Evolutionary conservation across 148 eudicot species (phyloP), one percentile per base, ranked within the genome.

Genomic region (Rhododendron mucronatum): DNA sequence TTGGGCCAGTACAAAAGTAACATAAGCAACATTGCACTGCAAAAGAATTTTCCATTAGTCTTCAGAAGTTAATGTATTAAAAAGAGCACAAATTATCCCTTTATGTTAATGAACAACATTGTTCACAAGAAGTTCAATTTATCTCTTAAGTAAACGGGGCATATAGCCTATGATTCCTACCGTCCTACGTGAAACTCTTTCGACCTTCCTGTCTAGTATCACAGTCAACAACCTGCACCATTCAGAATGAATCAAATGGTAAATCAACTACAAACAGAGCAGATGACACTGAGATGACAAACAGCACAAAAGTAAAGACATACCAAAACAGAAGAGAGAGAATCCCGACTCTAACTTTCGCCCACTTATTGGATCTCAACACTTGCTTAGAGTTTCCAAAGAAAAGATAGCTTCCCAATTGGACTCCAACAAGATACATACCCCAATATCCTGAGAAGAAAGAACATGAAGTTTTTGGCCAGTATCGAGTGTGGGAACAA

Each of bases 1-100:
- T 88, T 88, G 84, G 77, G 99, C 99, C 93, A 94, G 84, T 83
- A 91, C 92, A 45, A 91, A 91, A 85, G 91, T 93, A 86, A 93
- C 96, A 90, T 97, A 97, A 78, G 96, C 90, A 91, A 94, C 71
- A 87, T 97, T 97, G 92, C 98, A 95, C 99, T 97, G 95, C 88
- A 91, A 75, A 84, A 87, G 75, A 83, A 59, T 16, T 77, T 77
- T 84, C 14, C 85, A 82, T 47, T 30, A 85, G 48, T 76, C n/a
- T 50, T 73, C 0, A 35, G 13, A 65, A 26, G 33, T 18, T 50
- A 69, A 33, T 75, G 13, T 9, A 44, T 8, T 71, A 75, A 28
- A 84, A 21, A 20, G 48, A 71, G 35, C 53, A 50, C 23, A 50
- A 50, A 14, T 18, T 30, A 48, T 28, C n/a, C 37, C 23, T n/a